These are phyloP conservation scores for Vitis hybrid DNA, from an alignment of 177 flowering plant genomes.

Conservation along the genomic window DNA sequence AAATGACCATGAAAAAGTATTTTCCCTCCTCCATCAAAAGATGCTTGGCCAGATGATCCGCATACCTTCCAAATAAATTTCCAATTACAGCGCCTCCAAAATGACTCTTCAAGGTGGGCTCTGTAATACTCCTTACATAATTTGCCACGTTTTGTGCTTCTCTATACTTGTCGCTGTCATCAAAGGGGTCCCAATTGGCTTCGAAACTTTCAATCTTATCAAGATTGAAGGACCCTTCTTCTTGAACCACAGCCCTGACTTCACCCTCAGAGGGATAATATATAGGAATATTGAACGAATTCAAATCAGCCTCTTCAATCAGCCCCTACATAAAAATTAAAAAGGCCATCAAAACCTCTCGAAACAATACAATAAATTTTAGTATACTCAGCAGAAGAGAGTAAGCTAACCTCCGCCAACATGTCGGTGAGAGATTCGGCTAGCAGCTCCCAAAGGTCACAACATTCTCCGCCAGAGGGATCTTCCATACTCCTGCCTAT, in stretches of 20 bases:
- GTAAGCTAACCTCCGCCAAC: background rate
- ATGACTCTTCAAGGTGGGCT: constrained; percentile 10
- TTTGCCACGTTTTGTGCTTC: constrained; percentile 3
- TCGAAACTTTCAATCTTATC: constrained; percentile 3
- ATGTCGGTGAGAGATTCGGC: too few relatives aligned
- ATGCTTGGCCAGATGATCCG: background rate
- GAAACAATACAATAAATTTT: too few relatives aligned
- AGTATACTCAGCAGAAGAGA: too few relatives aligned
- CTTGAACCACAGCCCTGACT: constrained; percentile 7
- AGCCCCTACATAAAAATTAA: constrained; percentile 8
- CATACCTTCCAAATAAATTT: constrained; percentile 3
- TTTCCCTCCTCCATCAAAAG: background rate
- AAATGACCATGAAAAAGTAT: background rate
- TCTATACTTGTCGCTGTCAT: background rate
- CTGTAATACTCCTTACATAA: constrained; percentile 1
- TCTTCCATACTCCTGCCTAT: background rate
- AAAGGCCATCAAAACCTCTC: too few relatives aligned
- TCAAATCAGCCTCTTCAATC: constrained; percentile 15
- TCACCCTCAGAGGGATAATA: constrained; percentile 15
- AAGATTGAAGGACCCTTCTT: constrained; percentile 14
- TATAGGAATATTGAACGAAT: constrained; percentile 19
- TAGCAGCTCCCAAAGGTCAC: too few relatives aligned
- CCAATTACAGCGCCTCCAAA: constrained; percentile 8
- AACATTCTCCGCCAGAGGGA: background rate
- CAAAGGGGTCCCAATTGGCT: background rate